Base-by-base conservation (phyloP, 2,329 filamentous ascomycete species). In the Coniochaeta prunicola region DNA sequence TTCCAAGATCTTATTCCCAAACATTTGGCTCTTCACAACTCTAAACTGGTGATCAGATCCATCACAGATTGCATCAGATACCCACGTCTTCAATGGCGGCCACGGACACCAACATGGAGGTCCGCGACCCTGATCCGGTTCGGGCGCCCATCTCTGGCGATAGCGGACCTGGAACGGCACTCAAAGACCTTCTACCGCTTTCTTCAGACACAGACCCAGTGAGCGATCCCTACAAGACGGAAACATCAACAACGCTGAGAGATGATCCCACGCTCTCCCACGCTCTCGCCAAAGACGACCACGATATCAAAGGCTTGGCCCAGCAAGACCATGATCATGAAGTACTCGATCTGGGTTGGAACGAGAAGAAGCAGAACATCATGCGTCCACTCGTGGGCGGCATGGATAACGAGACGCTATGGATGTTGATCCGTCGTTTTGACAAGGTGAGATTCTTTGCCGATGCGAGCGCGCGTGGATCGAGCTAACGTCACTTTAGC, bases 371-470 rank as follows among this genome's bases (percentile, higher is more conserved):
- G 57, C 72, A 80, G 30, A 68, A 77, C n/a, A 80, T 88, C 34
- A 73, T 81, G 0, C 74, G 73, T 30, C 85, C 83, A 0, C 74
- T 92, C 12, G 84, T 91, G 0, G 84, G 86, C 1, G 87, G 88
- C 0, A 69, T 92, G 60, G 77, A 78, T 13, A 92, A 92, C 62
- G 87, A 92, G 40, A 85, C 91, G 61, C 71, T 91, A 0, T 92
- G 88, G 86, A 75, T 89, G 55, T 74, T 92, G 19, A 75, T 90
- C 31, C 78, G 89, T 26, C 79, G 89, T 1, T 92, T 92, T 70
- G 86, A 92, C 69, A 91, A 91, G 77, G 84, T 83, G 33, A 33
- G n/a, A n/a, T n/a, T n/a, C n/a, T n/a, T n/a, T n/a, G n/a, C n/a
- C n/a, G n/a, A n/a, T n/a, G n/a, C n/a, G n/a, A n/a, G n/a, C n/a